These are phyloP conservation scores for Yamadazyma spencermartinsiae DNA, from an alignment of 1,139 yeast genomes.

Conservation along the genomic window DNA sequence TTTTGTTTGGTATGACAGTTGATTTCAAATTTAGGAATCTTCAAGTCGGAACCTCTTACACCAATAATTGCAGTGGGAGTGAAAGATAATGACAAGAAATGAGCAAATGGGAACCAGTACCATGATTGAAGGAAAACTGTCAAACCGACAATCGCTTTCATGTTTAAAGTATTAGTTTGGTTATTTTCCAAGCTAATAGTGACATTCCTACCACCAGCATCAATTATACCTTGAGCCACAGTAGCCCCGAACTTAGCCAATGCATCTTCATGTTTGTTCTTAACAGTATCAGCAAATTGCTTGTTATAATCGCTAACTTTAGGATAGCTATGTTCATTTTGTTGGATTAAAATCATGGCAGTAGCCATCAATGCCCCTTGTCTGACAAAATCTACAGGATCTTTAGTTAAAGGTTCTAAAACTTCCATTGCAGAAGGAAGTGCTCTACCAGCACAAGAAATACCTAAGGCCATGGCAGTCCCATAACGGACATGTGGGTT, in stretches of 20 bases:
- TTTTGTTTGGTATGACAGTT: conserved; percentile 81
- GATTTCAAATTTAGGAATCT: conserved; percentile 81
- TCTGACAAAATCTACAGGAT: conserved; percentile 94
- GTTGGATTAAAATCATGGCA: conserved; percentile 91
- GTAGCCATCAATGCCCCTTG: conserved; percentile 96
- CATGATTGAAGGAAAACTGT: conserved; percentile 90
- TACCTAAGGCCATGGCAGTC: conserved; percentile 95
- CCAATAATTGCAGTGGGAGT: conserved; percentile 92
- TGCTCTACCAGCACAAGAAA: conserved; percentile 95
- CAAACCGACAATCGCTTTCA: conserved; percentile 89
- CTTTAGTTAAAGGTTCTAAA: conserved; percentile 88
- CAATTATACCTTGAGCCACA: conserved; percentile 94
- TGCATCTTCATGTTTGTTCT: conserved; percentile 93
- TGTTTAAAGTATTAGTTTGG: conserved; percentile 89
- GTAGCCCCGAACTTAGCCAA: conserved; percentile 98
- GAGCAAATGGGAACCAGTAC: conserved; percentile 99
- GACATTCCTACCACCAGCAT: conserved; percentile 99
- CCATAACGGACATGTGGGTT: conserved; percentile 99
- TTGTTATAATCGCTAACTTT: conserved; percentile 78
- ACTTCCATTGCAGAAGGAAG: conserved; percentile 87
- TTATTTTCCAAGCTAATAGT: conserved; percentile 87
- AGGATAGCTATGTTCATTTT: conserved; percentile 81
- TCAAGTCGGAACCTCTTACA: conserved; percentile 74
- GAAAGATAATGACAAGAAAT: conserved; percentile 87
- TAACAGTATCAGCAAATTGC: conserved; percentile 69